Percentiles rank a stretch among this genome's conserved stretches.
Conservation (phyloP, 805 yeast species). For the Teunomyces lycoperdinae region DNA sequence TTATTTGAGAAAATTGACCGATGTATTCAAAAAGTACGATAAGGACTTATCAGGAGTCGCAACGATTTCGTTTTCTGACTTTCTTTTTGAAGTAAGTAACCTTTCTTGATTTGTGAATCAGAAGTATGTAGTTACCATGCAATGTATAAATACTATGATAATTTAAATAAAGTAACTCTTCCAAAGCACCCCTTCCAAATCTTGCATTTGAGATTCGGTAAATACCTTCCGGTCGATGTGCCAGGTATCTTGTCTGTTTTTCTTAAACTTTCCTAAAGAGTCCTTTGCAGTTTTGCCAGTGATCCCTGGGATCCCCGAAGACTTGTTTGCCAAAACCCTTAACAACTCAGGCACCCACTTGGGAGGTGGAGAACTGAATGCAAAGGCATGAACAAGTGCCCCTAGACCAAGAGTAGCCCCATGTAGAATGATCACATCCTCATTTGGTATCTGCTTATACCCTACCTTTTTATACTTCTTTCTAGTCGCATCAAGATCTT, state of each 20-base stretch:
- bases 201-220: slow-evolving; percentile 76
- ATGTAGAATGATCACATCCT: slow-evolving; percentile 55
- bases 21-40: slow-evolving; percentile 75
- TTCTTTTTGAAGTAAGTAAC: slow-evolving; percentile 51
- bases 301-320: slow-evolving; percentile 70
- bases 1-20: slow-evolving; percentile 73
- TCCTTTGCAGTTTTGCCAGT: slow-evolving; percentile 84
- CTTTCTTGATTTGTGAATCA: slow-evolving; percentile 11
- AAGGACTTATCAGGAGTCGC: slow-evolving; percentile 72
- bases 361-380: slow-evolving; percentile 90
- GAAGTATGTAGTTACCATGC: background rate
- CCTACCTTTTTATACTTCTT: slow-evolving; percentile 38
- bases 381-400: slow-evolving; percentile 83
- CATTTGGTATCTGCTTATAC: slow-evolving; percentile 32
- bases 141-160: background rate
- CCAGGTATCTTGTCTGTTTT: slow-evolving; percentile 95
- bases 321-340: slow-evolving; percentile 65
- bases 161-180: slow-evolving; percentile 79
- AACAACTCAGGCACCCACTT: slow-evolving; percentile 78
- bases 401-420: slow-evolving; percentile 89
- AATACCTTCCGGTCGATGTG: slow-evolving; percentile 79
- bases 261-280: slow-evolving; percentile 78
- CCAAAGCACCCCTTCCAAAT: slow-evolving; percentile 91
- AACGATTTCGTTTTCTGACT: slow-evolving; percentile 62
- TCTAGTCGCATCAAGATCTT: slow-evolving; percentile 40